These are phyloP conservation scores for Metschnikowia lunata DNA, from an alignment of 805 yeast genomes.

Conservation along the genomic window DNA sequence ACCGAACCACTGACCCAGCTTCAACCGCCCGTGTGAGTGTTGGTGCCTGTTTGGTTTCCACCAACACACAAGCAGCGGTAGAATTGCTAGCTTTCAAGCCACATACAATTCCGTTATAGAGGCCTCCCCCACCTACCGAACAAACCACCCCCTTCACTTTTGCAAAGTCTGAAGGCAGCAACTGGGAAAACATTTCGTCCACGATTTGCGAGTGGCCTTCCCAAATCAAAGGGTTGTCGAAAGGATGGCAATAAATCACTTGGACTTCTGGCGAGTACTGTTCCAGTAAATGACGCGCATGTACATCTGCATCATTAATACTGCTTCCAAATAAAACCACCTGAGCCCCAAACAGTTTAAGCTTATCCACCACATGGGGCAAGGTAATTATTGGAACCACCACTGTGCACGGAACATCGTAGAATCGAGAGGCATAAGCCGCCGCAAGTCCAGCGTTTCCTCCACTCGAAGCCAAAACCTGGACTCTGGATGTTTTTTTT, in stretches of 20 bases:
- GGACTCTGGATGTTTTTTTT: slow-evolving; percentile 21
- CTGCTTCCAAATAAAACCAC: slow-evolving; percentile 44
- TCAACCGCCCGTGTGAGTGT: slow-evolving; percentile 50
- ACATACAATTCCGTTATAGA: slow-evolving; percentile 47
- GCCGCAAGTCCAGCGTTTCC: slow-evolving; percentile 58
- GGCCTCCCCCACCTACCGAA: slow-evolving; percentile 57
- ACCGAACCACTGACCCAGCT: slow-evolving; percentile 40
- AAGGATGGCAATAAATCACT: slow-evolving; percentile 51
- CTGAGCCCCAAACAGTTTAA: slow-evolving; percentile 46
- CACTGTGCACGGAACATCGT: slow-evolving; percentile 48
- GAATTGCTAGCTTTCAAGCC: slow-evolving; percentile 31
- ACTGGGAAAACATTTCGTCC: slow-evolving; percentile 34
- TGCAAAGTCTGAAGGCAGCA: slow-evolving; percentile 15
- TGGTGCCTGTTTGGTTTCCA: slow-evolving; percentile 63
- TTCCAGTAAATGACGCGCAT: slow-evolving; percentile 28
- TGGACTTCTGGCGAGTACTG: slow-evolving; percentile 18
- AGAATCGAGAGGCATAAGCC: slow-evolving; percentile 40
- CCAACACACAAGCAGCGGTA: slow-evolving; percentile 33
- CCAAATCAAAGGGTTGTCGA: slow-evolving; percentile 49
- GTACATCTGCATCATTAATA: slow-evolving; percentile 50
- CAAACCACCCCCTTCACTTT: slow-evolving; percentile 45
- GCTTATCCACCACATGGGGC: slow-evolving; percentile 40
- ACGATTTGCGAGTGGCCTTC: slow-evolving; percentile 45
- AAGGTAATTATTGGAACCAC: slow-evolving; percentile 54
- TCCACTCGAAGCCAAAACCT: slow-evolving; percentile 50